Evolutionary conservation across 768 basidiomycete genomes (phyloP), one percentile per base, ranked within the genome.

Genomic region (Lentinula raphanica): DNA sequence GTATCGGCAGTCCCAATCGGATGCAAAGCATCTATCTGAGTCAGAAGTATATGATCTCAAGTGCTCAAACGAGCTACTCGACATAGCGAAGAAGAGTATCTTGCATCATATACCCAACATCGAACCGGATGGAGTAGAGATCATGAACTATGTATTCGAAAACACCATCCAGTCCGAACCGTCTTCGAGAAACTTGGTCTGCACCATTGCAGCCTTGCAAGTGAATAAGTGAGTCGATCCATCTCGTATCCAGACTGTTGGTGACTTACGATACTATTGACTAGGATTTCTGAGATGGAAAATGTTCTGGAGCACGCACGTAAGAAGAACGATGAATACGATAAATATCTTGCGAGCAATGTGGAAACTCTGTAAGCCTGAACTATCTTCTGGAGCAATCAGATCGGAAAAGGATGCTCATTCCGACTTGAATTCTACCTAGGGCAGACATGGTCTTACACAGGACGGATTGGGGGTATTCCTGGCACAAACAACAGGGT

Each of bases 131-230:
- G 53, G 35, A 21, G 9, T 27, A 9, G 54, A 55, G 15, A 31
- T 55, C 17, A 11, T 55, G 23, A 13, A 55, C 25, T 42, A 27
- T 28, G 54, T 55, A n/a, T 55, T 55, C 23, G 54, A 55, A 8
- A 44, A 55, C 21, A 55, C 54, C 11, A 39, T 55, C 27, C 54
- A 44, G 27, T 39, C 17, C 12, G 21, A 5, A 13, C 36, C 38
- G 23, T 25, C 28, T 5, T 19, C 23, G 5, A 32, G 54, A 8
- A 44, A 44, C 19, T 28, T 55, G 3, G 23, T 42, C 12, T 21
- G n/a, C 17, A 21, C 54, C 19, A 44, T 55, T 44, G 54, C 40
- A n/a, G 54, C 23, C 5, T n/a, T 55, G 15, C 54, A 55, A 55
- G 54, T 31, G 21, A 31, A 27, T 9, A 44, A 27, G 54, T 55